These are phyloP conservation scores for Phylloporus arenicola DNA, from an alignment of 768 basidiomycete species.

Conservation along the genomic window DNA sequence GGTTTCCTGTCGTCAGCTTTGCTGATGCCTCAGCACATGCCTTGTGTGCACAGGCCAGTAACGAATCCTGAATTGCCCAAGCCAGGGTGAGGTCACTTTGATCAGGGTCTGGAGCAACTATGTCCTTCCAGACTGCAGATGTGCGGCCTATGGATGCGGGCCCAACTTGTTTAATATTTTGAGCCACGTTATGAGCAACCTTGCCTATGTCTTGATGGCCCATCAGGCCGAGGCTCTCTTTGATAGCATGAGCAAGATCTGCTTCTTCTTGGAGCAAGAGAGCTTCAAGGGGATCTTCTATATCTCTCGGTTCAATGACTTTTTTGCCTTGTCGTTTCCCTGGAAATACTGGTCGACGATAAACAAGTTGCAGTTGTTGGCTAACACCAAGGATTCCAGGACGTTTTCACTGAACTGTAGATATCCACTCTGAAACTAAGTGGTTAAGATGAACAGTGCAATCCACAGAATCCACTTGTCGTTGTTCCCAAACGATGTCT, in stretches of 20 bases:
- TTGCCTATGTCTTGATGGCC: slow-evolving; percentile 2
- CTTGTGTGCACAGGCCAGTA: slow-evolving; percentile 12
- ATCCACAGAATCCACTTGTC: slow-evolving; percentile 16
- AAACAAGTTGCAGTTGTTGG: slow-evolving; percentile 36
- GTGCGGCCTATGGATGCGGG: slow-evolving; percentile 2
- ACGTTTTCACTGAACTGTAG: slow-evolving; percentile 16
- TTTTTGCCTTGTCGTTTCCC: slow-evolving; percentile 1
- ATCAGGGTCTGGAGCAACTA: slow-evolving; percentile 4
- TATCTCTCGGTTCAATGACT: slow-evolving; percentile 1
- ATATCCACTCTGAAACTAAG: slow-evolving; percentile 31
- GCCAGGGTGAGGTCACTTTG: slow-evolving; percentile 20
- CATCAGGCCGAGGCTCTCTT: slow-evolving; percentile 37
- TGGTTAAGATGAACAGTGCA: slow-evolving; percentile 26
- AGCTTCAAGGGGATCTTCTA: slow-evolving; percentile 11
- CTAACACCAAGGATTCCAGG: slow-evolving; percentile 29
- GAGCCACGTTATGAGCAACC: slow-evolving; percentile 5
- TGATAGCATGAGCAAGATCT: slow-evolving; percentile 43
- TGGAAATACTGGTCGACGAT: slow-evolving; percentile 26
- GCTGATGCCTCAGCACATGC: background rate
- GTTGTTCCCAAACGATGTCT: slow-evolving; percentile 18
- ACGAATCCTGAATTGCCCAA: slow-evolving; percentile 29
- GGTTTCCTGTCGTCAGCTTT: background rate
- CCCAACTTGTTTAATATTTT: slow-evolving; percentile 5
- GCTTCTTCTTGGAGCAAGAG: slow-evolving; percentile 33
- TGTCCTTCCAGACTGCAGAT: slow-evolving; percentile 7